These are phyloP conservation scores for Cystobasidiaceae sp. DNA, from an alignment of 1,284 basidiomycete species.

Conservation along the genomic window DNA sequence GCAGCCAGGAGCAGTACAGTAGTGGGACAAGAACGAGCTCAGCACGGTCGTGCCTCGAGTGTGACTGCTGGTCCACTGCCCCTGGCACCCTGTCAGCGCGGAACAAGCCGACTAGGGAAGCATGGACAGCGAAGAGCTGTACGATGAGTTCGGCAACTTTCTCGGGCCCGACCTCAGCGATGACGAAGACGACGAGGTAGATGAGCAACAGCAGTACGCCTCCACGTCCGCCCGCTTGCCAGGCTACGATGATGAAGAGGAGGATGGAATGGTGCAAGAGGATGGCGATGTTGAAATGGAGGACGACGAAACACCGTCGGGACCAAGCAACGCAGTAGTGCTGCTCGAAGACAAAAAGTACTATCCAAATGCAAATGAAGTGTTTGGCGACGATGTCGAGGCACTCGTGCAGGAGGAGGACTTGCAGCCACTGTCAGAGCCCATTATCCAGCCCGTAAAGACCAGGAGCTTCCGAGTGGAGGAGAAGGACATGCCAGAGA, in stretches of 20 bases:
- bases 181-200: slow-evolving; percentile 59
- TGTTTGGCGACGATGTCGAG: slow-evolving; percentile 82
- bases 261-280: slow-evolving; percentile 59
- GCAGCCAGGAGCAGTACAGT: background rate
- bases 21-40: background rate
- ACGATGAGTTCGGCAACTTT: slow-evolving; percentile 75
- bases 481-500: slow-evolving; percentile 88
- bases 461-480: slow-evolving; percentile 77
- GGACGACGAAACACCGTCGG: slow-evolving; percentile 37
- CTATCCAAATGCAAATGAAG: slow-evolving; percentile 85
- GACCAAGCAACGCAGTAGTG: slow-evolving; percentile 29
- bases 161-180: slow-evolving; percentile 88
- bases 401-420: slow-evolving; percentile 98
- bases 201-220: slow-evolving; percentile 33
- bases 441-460: slow-evolving; percentile 92
- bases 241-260: slow-evolving; percentile 47
- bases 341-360: slow-evolving; percentile 91
- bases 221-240: slow-evolving; percentile 47
- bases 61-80: background rate
- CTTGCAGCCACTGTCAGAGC: slow-evolving; percentile 87
- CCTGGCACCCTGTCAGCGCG: background rate
- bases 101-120: background rate
- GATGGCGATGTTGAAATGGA: slow-evolving; percentile 52
- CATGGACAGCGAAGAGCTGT: slow-evolving; percentile 25
- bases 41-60: background rate